phyloP scores from a whole-genome alignment of 2,329 filamentous ascomycete genomes.

The Diaporthe sp. region DNA sequence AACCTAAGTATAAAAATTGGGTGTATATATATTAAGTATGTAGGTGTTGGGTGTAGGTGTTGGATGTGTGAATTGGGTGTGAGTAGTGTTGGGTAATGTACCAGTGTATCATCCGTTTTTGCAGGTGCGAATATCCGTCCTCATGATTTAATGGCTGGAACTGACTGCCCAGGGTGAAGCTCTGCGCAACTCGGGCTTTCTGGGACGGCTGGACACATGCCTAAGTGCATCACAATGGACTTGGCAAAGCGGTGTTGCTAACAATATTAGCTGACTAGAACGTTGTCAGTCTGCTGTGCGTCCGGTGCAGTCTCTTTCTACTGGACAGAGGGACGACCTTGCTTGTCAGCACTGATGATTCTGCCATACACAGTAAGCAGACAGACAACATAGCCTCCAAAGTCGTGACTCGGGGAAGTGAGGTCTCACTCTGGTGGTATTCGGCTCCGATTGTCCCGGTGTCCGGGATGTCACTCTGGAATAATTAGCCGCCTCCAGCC shows the following conservation, averaged over 20 bases:
- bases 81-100: too few relatives aligned
- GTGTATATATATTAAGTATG: too few relatives aligned
- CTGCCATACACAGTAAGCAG: not conserved
- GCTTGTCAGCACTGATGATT: not conserved
- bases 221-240: not conserved
- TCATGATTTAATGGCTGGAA: not conserved
- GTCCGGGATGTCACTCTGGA: not conserved
- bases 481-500: not conserved
- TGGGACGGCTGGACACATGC: not conserved
- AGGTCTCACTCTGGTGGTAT: not conserved
- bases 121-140: too few relatives aligned
- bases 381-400: not conserved
- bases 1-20: too few relatives aligned
- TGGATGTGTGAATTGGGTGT: too few relatives aligned
- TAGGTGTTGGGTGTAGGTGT: too few relatives aligned
- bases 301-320: too few relatives aligned
- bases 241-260: not conserved
- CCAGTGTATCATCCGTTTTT: too few relatives aligned
- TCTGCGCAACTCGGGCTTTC: not conserved
- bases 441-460: slow-evolving; percentile 30
- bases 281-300: not conserved
- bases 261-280: not conserved
- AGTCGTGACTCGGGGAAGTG: not conserved
- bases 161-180: not conserved
- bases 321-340: not conserved